Evolutionary conservation across 352 stramenopile species (phyloP).

Genomic region (Globisporangium paddicum): DNA sequence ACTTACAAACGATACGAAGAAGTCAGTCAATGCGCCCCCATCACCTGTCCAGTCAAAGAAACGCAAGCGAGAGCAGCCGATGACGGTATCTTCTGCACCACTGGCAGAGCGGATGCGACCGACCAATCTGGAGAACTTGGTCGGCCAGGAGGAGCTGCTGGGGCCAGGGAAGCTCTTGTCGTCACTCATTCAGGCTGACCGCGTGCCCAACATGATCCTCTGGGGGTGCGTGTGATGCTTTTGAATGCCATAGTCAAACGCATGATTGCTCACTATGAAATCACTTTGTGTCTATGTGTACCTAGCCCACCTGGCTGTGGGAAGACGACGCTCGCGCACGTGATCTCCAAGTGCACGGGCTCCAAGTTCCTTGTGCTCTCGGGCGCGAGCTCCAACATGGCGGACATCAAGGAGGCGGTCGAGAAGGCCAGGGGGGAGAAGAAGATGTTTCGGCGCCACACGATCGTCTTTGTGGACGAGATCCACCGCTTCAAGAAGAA

Average conservation of each 20-base stretch:
- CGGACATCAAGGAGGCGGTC: constrained; percentile 71
- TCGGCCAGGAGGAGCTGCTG: constrained; percentile 68
- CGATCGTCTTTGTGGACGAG: constrained; percentile 87
- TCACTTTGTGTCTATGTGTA: constrained; percentile 2
- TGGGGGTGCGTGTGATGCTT: constrained; percentile 51
- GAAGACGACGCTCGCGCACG: constrained; percentile 80
- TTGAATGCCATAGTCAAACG: neutral
- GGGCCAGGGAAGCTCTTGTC: constrained; percentile 52
- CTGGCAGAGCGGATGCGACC: constrained; percentile 78
- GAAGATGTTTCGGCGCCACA: constrained; percentile 55
- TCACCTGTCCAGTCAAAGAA: constrained; percentile 34
- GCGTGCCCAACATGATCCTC: constrained; percentile 83
- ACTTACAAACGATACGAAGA: neutral
- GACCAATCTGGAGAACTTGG: constrained; percentile 46
- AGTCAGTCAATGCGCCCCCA: neutral
- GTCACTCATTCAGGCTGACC: constrained; percentile 57
- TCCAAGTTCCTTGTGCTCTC: constrained; percentile 76
- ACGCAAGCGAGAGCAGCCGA: constrained; percentile 30
- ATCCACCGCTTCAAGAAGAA: constrained; percentile 89
- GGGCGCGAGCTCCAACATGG: constrained; percentile 60
- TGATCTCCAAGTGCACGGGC: constrained; percentile 62
- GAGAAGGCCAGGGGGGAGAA: constrained; percentile 63
- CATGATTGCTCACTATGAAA: constrained; percentile 8
- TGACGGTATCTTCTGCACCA: constrained; percentile 30
- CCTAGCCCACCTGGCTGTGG: constrained; percentile 74